Base-by-base conservation (phyloP, 352 stramenopile species). In the Phytophthora fragariae region DNA sequence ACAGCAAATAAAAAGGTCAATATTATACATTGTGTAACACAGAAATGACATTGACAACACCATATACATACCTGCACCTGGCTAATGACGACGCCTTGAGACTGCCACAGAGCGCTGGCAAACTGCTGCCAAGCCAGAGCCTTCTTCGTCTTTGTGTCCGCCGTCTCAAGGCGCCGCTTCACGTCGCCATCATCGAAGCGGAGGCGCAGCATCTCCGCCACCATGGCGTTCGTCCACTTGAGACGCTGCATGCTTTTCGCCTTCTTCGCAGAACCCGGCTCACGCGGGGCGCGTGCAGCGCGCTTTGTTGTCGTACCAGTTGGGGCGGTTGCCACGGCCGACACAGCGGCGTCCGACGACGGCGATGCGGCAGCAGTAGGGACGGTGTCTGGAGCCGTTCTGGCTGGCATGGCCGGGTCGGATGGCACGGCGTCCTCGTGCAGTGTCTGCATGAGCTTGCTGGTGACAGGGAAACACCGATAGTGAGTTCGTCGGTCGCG, bases 141-240 rank as follows among this genome's bases (percentile, higher is more conserved):
- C 27, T 53, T 61, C 62, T 68, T 59, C 11, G 27, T 50, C 37
- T 62, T 68, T 5, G 62, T 68, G 15, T 68, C 50, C 7, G 62
- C 62, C 3, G 62, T 37, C 24, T 68, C 37, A 55, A 49, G 41
- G 49, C 17, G 50, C 7, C 50, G 50, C 37, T 68, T 49, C 14
- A 49, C 41, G 41, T 49, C 41, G 41, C 12, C 41, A 21, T 49
- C 41, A 19, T 49, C 41, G 10, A 68, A 60, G 50, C 50, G 61
- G 2, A 60, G 37, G 1, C 24, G 37, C 9, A 68, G 21, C 21
- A 68, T 54, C 3, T 60, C 50, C 3, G 35, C 61, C 35, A 68
- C 35, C 50, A 56, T 68, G 2, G 39, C 24, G 44, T 56, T 64
- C 12, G 57, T 64, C 57, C 41, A 63, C 57, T 63, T 63, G 41